Percentiles rank a stretch among this genome's conserved stretches.
phyloP scores from a whole-genome alignment of 2,329 filamentous ascomycete species.

The Fusarium nodosum region DNA sequence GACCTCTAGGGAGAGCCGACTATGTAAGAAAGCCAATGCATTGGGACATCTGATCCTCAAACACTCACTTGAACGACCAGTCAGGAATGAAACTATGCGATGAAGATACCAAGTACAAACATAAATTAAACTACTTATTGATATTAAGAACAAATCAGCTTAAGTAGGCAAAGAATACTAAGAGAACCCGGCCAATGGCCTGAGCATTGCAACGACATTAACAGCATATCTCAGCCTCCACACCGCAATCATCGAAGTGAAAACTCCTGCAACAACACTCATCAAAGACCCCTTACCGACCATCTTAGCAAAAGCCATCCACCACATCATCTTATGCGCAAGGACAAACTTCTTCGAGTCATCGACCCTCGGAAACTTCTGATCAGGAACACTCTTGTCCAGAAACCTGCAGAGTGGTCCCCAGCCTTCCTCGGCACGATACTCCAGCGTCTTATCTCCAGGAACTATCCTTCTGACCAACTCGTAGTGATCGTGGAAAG shows the following conservation, averaged over 20 bases:
- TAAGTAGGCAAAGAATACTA: background rate
- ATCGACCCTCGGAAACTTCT: conserved; percentile 26
- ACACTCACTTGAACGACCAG: background rate
- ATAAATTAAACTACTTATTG: background rate
- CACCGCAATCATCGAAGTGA: conserved; percentile 31
- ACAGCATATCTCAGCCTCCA: conserved; percentile 25
- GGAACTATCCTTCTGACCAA: conserved; percentile 15
- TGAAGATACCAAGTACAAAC: background rate
- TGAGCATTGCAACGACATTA: background rate
- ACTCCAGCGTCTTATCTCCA: conserved; percentile 15
- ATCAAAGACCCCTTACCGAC: conserved; percentile 20
- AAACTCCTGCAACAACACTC: conserved; percentile 15
- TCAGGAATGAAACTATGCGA: background rate
- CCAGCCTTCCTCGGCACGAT: conserved; percentile 30
- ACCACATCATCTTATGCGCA: conserved; percentile 38
- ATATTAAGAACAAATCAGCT: too few relatives aligned
- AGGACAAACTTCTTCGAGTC: conserved; percentile 35
- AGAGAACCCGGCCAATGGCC: conserved; percentile 6
- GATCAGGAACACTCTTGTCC: background rate
- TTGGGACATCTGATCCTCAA: background rate
- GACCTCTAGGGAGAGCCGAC: background rate
- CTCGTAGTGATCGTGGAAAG: conserved; percentile 22
- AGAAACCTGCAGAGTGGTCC: conserved; percentile 35
- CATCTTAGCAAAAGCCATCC: conserved; percentile 39
- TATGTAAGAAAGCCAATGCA: background rate